Base-by-base conservation (phyloP, 1,139 yeast species). In the Casaregolazyma suthepensis region DNA sequence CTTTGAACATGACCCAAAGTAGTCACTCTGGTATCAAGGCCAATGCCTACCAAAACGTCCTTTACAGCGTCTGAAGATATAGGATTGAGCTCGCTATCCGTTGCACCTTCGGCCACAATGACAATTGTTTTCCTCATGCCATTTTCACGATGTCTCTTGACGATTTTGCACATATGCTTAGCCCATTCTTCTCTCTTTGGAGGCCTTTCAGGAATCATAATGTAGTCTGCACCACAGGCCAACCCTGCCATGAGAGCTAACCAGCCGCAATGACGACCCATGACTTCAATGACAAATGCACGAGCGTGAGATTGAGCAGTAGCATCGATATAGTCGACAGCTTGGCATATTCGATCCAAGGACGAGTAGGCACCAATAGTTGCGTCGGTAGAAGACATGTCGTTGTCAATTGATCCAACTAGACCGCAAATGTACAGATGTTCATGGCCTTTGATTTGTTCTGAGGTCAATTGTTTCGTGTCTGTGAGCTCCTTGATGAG, bases 241-340 rank as follows among this genome's bases (percentile, higher is more conserved):
- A 91, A 81, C 63, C 98, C 98, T 17, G 98, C 91, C 94, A 90
- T 87, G 61, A 93, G 78, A 1, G 95, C 98, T 63, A 93, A 79
- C 99, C 99, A 93, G 58, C 99, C 99, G 76, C 99, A 93, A 72
- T 93, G 96, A 70, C 99, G 83, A 55, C 99, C 99, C 99, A 93
- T 93, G 50, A 93, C 99, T 72, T 93, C 99, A 56, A 93, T 89
- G 47, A 93, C 96, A 70, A 93, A 93, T 5, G 99, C 99, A 69
- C 99, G 82, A 19, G 97, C 89, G 69, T 93, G 99, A 5, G 98
- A 91, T 63, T 87, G 81, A 19, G 99, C 99, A 38, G 99, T 93
- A 48, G 97, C 96, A 70, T 91, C 97, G 63, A 93, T 93, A 71
- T 87, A 90, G 71, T 93, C 98, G 60, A 91, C 88, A 71, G 91